A percentile compares a stretch with the other conserved stretches of the same genome.
Conservation (phyloP, 1,284 basidiomycete genomes). For the Anthracocystis setariae region DNA sequence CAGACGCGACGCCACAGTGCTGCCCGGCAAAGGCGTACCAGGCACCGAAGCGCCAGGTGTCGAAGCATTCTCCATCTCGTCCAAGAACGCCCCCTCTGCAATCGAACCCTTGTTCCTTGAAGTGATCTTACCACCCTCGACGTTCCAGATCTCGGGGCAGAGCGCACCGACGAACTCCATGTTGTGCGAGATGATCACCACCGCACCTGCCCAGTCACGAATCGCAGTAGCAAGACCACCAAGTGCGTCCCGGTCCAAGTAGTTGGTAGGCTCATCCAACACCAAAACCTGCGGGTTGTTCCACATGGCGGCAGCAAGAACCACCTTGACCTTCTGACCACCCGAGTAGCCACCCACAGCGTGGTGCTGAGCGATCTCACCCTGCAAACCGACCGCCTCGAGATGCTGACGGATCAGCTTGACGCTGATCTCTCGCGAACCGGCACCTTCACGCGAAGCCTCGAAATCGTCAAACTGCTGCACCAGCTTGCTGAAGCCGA, state of each 20-base stretch:
- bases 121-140: constrained; percentile 80
- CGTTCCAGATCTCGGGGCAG: constrained; percentile 73
- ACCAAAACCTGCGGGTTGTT: constrained; percentile 66
- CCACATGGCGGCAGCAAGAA: constrained; percentile 67
- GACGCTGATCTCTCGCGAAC: constrained; percentile 75
- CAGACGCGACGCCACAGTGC: constrained; percentile 68
- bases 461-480: constrained; percentile 98
- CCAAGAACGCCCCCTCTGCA: constrained; percentile 79
- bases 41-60: constrained; percentile 78
- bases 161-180: constrained; percentile 67
- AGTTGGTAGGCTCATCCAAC: constrained; percentile 85
- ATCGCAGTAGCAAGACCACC: constrained; percentile 96
- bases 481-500: constrained; percentile 90
- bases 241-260: constrained; percentile 75
- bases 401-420: constrained; percentile 67
- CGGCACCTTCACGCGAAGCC: constrained; percentile 75
- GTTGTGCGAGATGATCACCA: constrained; percentile 97
- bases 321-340: constrained; percentile 93
- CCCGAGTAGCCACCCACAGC: constrained; percentile 65
- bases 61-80: constrained; percentile 70
- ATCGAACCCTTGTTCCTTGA: constrained; percentile 87
- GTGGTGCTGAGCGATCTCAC: constrained; percentile 67
- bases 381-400: constrained; percentile 87
- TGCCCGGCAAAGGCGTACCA: constrained; percentile 71
- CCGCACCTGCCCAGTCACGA: constrained; percentile 93